Conservation (phyloP, 768 basidiomycete species). For the Hysterangium stoloniferum region DNA sequence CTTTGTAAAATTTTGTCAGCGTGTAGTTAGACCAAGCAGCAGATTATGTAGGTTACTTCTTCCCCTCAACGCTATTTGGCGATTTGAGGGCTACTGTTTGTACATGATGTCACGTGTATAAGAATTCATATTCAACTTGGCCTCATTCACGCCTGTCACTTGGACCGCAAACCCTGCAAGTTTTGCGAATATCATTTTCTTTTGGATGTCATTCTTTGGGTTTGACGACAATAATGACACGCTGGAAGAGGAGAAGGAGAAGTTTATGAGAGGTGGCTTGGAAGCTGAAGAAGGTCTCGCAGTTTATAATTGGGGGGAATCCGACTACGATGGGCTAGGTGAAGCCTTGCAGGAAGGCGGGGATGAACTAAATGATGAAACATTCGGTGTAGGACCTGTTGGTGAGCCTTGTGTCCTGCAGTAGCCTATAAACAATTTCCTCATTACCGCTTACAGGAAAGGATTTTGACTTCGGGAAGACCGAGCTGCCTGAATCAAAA, state of each 20-base stretch:
- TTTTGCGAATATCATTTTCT: too few relatives aligned
- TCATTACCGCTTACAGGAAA: conserved; percentile 45
- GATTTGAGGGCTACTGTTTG: not conserved
- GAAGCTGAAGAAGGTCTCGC: conserved; percentile 65
- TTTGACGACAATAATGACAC: conserved; percentile 45
- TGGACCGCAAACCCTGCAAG: not conserved
- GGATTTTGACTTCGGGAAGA: conserved; percentile 82
- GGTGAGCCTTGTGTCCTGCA: conserved; percentile 45
- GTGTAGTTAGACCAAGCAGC: too few relatives aligned
- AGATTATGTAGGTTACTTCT: too few relatives aligned
- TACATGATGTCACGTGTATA: not conserved
- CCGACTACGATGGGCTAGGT: conserved; percentile 83
- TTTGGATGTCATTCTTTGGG: conserved; percentile 78
- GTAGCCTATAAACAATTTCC: conserved; percentile 7
- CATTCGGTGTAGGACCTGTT: conserved; percentile 72
- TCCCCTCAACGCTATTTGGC: not conserved
- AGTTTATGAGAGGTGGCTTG: conserved; percentile 38
- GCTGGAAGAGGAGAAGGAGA: conserved; percentile 57
- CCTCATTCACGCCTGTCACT: not conserved
- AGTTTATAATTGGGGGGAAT: conserved; percentile 90
- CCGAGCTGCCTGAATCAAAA: conserved; percentile 24
- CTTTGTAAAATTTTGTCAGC: too few relatives aligned
- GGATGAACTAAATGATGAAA: conserved; percentile 95
- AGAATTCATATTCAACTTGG: conserved; percentile 6
- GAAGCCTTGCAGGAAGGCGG: conserved; percentile 81